Percentiles rank a stretch among this genome's conserved stretches.
Evolutionary conservation across 345 rosid species (phyloP).

Genomic region (Draba incana): DNA sequence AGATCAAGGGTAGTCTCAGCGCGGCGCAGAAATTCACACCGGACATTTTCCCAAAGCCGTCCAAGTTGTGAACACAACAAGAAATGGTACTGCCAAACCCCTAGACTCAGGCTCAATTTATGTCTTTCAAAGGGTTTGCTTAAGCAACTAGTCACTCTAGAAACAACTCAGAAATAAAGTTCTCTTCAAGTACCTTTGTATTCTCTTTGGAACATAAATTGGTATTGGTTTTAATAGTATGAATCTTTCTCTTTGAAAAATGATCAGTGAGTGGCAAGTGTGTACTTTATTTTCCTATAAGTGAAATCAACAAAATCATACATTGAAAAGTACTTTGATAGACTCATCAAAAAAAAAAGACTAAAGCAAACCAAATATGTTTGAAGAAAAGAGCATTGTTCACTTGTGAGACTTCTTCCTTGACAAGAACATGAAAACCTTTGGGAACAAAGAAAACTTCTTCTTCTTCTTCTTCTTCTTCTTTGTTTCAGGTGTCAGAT

Average conservation of each 20-base stretch:
- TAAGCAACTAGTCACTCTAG: not conserved
- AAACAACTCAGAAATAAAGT: constrained; percentile 20
- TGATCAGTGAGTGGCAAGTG: not conserved
- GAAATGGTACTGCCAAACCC: constrained; percentile 29
- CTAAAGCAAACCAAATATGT: not conserved
- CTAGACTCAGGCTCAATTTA: constrained; percentile 25
- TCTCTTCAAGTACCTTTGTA: constrained; percentile 29
- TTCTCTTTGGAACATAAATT: constrained; percentile 8
- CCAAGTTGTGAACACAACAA: constrained; percentile 68
- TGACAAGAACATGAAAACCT: constrained; percentile 67
- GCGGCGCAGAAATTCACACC: constrained; percentile 98
- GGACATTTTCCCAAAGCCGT: constrained; percentile 92
- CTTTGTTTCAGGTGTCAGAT: constrained; percentile 49
- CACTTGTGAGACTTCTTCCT: constrained; percentile 58
- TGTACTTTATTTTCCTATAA: constrained; percentile 28
- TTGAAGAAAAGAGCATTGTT: not conserved
- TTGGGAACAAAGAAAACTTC: constrained; percentile 72
- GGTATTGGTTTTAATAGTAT: constrained; percentile 29
- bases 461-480: constrained; percentile 45
- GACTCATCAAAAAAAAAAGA: constrained; percentile 20
- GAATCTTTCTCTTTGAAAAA: not conserved
- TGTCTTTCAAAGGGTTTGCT: constrained; percentile 32
- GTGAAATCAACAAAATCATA: constrained; percentile 3
- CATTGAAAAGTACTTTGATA: constrained; percentile 11
- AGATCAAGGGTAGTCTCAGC: constrained; percentile 91